These are phyloP conservation scores for Fomitopsis serialis DNA, from an alignment of 768 basidiomycete genomes.

Conservation along the genomic window DNA sequence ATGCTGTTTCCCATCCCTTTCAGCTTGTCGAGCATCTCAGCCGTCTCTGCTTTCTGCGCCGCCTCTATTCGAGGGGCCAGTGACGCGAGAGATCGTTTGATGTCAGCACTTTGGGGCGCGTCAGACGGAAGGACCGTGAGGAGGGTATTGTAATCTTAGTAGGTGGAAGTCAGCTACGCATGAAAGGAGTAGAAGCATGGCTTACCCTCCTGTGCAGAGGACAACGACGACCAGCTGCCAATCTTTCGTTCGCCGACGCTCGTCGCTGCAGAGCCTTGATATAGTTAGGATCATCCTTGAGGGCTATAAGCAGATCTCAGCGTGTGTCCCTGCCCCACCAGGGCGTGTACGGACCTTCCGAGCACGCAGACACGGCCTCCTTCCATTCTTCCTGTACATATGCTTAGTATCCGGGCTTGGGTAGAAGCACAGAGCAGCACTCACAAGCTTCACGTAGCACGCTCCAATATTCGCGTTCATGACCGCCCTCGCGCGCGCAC, in stretches of 20 bases:
- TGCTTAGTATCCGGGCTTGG: not conserved
- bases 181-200: not conserved
- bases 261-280: slow-evolving; percentile 85
- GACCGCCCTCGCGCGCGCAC: slow-evolving; percentile 58
- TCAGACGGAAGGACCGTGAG: slow-evolving; percentile 53
- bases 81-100: slow-evolving; percentile 41
- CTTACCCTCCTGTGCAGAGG: slow-evolving; percentile 87
- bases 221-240: slow-evolving; percentile 77
- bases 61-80: slow-evolving; percentile 67
- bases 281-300: slow-evolving; percentile 83
- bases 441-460: slow-evolving; percentile 74
- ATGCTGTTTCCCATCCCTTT: slow-evolving; percentile 91
- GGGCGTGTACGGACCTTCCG: slow-evolving; percentile 46
- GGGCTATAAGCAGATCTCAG: slow-evolving; percentile 43
- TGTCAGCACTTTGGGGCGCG: slow-evolving; percentile 43
- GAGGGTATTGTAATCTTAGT: slow-evolving; percentile 76
- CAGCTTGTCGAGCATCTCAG: slow-evolving; percentile 88
- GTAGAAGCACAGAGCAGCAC: slow-evolving; percentile 14
- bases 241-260: slow-evolving; percentile 81
- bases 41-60: slow-evolving; percentile 81
- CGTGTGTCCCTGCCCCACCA: slow-evolving; percentile 1
- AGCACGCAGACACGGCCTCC: slow-evolving; percentile 75
- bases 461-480: slow-evolving; percentile 87
- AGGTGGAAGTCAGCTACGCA: not conserved
- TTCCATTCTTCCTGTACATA: slow-evolving; percentile 65